These are phyloP conservation scores for Xylaria intraflava DNA, from an alignment of 495 filamentous ascomycete species.

Conservation along the genomic window DNA sequence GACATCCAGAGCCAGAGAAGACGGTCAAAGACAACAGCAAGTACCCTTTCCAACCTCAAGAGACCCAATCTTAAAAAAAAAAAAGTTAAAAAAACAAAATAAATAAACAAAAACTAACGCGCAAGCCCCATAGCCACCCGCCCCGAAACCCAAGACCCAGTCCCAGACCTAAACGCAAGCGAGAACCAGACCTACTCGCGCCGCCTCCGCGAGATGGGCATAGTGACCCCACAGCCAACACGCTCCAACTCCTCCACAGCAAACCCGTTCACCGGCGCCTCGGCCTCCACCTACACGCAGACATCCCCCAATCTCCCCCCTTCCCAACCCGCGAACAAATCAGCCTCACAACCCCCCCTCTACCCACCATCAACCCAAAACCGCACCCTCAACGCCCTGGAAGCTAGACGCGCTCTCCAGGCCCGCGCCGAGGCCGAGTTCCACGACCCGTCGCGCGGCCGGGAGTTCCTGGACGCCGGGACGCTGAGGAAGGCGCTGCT, in stretches of 20 bases:
- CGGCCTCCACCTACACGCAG: conserved; percentile 11
- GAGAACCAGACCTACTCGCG: conserved; percentile 29
- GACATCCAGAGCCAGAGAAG: background rate
- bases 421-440: conserved; percentile 33
- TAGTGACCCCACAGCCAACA: conserved; percentile 42
- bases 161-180: conserved; percentile 24
- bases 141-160: conserved; percentile 26
- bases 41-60: background rate
- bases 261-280: conserved; percentile 8
- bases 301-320: conserved; percentile 1
- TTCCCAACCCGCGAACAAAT: background rate
- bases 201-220: conserved; percentile 40
- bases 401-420: conserved; percentile 32
- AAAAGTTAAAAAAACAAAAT: no score
- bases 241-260: conserved; percentile 42
- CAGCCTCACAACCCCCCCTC: conserved; percentile 10
- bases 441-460: conserved; percentile 25
- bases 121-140: conserved; percentile 23
- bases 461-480: conserved; percentile 35
- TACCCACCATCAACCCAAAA: conserved; percentile 31
- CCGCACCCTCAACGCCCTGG: conserved; percentile 35
- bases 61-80: background rate
- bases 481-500: conserved; percentile 32
- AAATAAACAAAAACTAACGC: no score
- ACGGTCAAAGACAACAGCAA: conserved; percentile 32